A percentile compares a stretch with the other conserved stretches of the same genome.
Evolutionary conservation across 2,329 filamentous ascomycete genomes (phyloP).

Genomic region (Thielaviopsis euricoi): DNA sequence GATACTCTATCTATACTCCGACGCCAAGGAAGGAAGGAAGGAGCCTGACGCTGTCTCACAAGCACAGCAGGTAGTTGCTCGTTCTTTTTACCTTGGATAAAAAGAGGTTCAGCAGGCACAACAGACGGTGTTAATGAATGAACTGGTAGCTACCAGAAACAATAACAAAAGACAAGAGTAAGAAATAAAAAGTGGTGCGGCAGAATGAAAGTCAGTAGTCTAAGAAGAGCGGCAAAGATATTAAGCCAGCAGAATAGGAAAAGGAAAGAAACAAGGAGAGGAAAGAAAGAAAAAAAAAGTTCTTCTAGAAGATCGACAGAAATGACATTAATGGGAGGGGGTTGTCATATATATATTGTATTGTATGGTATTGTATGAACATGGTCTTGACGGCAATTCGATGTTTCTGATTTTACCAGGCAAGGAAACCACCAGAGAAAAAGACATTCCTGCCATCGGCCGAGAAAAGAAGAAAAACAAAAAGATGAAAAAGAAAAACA

Average conservation of each 20-base stretch:
- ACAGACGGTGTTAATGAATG: too few relatives aligned
- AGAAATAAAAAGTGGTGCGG: neutral
- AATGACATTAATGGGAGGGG: neutral
- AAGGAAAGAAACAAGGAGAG: neutral
- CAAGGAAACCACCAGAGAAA: neutral
- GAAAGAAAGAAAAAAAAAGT: neutral
- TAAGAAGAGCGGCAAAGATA: neutral
- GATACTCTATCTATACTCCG: neutral
- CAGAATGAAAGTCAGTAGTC: neutral
- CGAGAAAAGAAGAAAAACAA: neutral
- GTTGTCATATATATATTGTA: neutral
- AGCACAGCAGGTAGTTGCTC: too few relatives aligned
- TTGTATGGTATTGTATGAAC: too few relatives aligned
- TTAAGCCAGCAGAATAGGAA: neutral
- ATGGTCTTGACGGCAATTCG: too few relatives aligned
- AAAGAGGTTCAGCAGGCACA: too few relatives aligned
- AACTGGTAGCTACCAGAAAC: neutral
- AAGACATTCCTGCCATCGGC: neutral
- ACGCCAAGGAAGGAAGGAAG: neutral
- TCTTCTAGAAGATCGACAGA: neutral
- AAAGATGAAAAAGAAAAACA: neutral
- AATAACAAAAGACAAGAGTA: neutral
- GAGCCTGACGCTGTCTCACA: neutral
- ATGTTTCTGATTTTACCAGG: too few relatives aligned
- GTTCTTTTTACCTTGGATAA: too few relatives aligned